Base-by-base conservation (phyloP, 306 rosid species). In the Acacia melanoxylon region DNA sequence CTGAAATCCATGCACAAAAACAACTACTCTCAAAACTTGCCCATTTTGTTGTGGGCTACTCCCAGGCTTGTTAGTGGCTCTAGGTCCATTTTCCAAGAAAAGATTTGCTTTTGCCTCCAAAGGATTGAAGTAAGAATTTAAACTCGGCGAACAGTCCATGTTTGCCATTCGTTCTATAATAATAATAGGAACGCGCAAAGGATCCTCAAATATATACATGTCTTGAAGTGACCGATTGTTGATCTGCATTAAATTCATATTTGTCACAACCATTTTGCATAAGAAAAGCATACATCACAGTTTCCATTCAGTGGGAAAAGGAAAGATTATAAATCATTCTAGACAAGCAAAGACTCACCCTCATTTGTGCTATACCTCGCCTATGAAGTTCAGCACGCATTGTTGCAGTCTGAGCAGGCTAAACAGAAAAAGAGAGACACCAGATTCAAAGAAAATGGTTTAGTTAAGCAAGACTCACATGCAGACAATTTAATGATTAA, bases 1-100 rank as follows among this genome's bases (percentile, higher is more conserved):
- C 98, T 92, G 97, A 88, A 94, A 94, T n/a, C 97, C 97, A 80
- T 94, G 98, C 77, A 92, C 98, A 74, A 94, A 94, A 80, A 92
- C 90, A 52, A 89, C 98, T 82, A 90, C 85, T 86, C 90, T 94
- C 82, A 94, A 85, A 82, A 90, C 84, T 22, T 91, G 91, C 56
- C 86, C 88, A 63, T 82, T 85, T 80, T 66, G 86, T 73, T 82
- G 82, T 58, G 58, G 70, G 82, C 72, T 58, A 68, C 65, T 70
- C 81, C 83, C 80, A 48, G 90, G 46, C 82, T 87, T 91, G 81
- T 80, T 78, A 74, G 58, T 51, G 58, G 68, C 65, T 85, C 82
- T 84, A 41, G 90, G 66, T 82, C 87, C 93, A 87, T 62, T 82
- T 78, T 80, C 91, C 56, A 77, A 74, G 73, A 78, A 77, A 75